Base-by-base conservation (phyloP, 148 eudicot species). In the Arctostaphylos glauca region DNA sequence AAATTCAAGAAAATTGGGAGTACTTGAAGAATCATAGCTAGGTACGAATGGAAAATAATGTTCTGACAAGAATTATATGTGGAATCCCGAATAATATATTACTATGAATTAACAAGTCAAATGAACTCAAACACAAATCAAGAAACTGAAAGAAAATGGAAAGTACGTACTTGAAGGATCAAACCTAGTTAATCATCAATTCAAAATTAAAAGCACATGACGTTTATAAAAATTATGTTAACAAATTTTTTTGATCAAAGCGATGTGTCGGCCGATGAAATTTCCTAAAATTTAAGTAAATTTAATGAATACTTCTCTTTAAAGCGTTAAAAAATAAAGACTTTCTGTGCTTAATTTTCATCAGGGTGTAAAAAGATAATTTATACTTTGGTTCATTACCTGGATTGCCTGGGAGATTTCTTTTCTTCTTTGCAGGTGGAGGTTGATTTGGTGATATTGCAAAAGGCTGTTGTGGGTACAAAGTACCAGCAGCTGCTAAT, bases 391-490 rank as follows among this genome's bases (percentile, higher is more conserved):
- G 5, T 41, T 59, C 6, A 59, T 59, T 86, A 88, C 96, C 96
- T 84, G 96, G 96, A 84, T 93, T 90, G 46, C 96, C 96, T 3
- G 96, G 94, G 21, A 91, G 94, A 80, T 88, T 90, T 81, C 96
- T 85, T 78, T 84, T 91, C 81, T 89, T 93, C 90, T 93, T 92
- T 5, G 94, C 23, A 18, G 91, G 85, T 13, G 89, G 88, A 54
- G 87, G 84, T 53, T 82, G 90, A 44, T 47, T 56, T 81, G 77
- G 81, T 74, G 82, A 41, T 13, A 79, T 31, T 44, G 84, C 84
- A 56, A 80, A 86, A 64, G 82, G 74, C 46, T 87, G 91, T 23
- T 38, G 93, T 9, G 86, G 83, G 84, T 88, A 89, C 59, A 90
- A 5, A 82, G 82, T 79, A 83, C 86, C 79, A 68, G 74, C 80